Evolutionary conservation across 1,139 yeast genomes (phyloP).

Genomic region (Zygoascus meyerae): DNA sequence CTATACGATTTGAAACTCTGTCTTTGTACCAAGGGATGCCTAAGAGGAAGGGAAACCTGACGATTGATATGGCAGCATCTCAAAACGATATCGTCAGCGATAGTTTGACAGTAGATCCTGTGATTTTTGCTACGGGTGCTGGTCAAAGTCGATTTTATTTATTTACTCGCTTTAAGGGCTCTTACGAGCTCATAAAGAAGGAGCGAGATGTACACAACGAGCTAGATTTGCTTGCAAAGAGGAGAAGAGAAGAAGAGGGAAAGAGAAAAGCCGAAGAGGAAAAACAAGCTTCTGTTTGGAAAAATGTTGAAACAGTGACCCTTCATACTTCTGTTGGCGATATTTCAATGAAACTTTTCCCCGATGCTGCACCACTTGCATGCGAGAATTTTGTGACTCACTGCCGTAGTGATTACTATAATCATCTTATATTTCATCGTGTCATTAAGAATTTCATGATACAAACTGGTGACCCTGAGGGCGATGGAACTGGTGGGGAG

Average conservation of each 20-base stretch:
- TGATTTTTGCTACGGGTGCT: conserved; percentile 35
- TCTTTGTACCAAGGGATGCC: conserved; percentile 32
- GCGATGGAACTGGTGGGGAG: conserved; percentile 48
- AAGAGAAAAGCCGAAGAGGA: conserved; percentile 14
- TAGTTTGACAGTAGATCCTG: conserved; percentile 33
- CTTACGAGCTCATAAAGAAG: conserved; percentile 16
- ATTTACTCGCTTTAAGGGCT: conserved; percentile 29
- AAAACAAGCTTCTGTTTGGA: conserved; percentile 1
- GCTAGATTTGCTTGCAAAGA: conserved; percentile 11
- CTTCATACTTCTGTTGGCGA: conserved; percentile 47
- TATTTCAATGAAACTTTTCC: conserved; percentile 37
- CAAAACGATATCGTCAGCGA: conserved; percentile 36
- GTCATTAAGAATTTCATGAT: conserved; percentile 47
- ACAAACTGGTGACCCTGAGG: conserved; percentile 49
- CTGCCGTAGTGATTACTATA: conserved; percentile 39
- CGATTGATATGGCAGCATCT: conserved; percentile 38
- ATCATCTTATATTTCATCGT: conserved; percentile 42
- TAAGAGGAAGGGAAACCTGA: conserved; percentile 22
- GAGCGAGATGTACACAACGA: conserved; percentile 20
- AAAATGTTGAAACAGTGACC: conserved; percentile 17
- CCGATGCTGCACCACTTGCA: conserved; percentile 39
- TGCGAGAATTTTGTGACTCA: conserved; percentile 42
- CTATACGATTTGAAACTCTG: conserved; percentile 28
- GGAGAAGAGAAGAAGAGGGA: conserved; percentile 14
- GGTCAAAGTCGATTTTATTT: conserved; percentile 34